Evolutionary conservation across 1,284 basidiomycete species (phyloP).

Genomic region (Bjerkandera adusta): DNA sequence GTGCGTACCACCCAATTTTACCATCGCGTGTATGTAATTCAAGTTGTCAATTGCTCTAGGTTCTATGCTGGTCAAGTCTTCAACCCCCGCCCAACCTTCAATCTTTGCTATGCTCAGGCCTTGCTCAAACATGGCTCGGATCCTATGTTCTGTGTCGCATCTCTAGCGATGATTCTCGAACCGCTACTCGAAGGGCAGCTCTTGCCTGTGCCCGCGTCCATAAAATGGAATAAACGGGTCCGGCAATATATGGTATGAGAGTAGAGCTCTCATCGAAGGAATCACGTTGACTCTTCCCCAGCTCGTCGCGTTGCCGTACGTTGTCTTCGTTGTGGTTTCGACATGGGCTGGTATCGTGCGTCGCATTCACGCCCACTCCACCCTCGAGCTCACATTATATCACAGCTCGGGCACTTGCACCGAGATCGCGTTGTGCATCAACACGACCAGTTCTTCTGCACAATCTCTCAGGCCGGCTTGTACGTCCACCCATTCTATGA

Average conservation of each 20-base stretch:
- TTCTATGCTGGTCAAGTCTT: constrained; percentile 16
- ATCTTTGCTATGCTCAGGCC: constrained; percentile 21
- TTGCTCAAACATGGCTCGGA: constrained; percentile 20
- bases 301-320: constrained; percentile 22
- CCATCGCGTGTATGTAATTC: neutral
- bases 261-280: neutral
- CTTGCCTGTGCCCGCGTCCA: constrained; percentile 3
- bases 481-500: constrained; percentile 11
- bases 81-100: constrained; percentile 14
- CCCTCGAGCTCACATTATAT: constrained; percentile 1
- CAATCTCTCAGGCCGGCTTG: constrained; percentile 18
- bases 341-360: constrained; percentile 13
- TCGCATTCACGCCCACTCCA: neutral
- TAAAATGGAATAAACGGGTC: too few species aligned
- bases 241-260: too few species aligned
- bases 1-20: constrained; percentile 9
- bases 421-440: constrained; percentile 17
- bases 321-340: constrained; percentile 18
- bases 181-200: constrained; percentile 15
- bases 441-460: constrained; percentile 20
- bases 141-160: constrained; percentile 21
- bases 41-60: constrained; percentile 8
- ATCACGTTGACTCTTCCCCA: constrained; percentile 5
- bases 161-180: constrained; percentile 21
- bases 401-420: constrained; percentile 18